Percentiles rank a stretch among this genome's conserved stretches.
phyloP scores from a whole-genome alignment of 2,329 filamentous ascomycete genomes.

The Phyllosticta capitalensis region DNA sequence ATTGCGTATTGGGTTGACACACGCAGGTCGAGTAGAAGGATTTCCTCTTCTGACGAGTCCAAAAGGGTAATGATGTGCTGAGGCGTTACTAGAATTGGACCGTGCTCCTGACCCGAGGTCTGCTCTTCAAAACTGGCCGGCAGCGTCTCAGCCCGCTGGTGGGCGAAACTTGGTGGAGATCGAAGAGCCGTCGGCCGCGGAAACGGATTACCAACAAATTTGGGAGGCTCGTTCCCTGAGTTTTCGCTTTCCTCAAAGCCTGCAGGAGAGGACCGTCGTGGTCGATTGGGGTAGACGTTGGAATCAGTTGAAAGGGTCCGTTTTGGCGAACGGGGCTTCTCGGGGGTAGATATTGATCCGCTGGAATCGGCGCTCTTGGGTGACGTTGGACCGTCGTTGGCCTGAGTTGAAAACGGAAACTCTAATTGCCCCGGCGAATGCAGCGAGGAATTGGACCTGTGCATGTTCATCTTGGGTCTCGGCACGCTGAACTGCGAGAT shows the following conservation, averaged over 20 bases:
- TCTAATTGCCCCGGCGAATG: not conserved
- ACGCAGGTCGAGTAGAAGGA: slow-evolving; percentile 74
- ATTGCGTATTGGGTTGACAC: slow-evolving; percentile 74
- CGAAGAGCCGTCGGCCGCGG: slow-evolving; percentile 6
- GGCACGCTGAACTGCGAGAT: slow-evolving; percentile 31
- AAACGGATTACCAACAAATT: slow-evolving; percentile 18
- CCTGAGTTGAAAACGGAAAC: not conserved
- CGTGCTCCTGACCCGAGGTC: slow-evolving; percentile 9
- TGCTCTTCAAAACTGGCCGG: slow-evolving; percentile 25
- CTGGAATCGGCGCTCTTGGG: slow-evolving; percentile 2
- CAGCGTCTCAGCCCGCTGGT: slow-evolving; percentile 39
- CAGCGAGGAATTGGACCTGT: not conserved
- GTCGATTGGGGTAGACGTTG: slow-evolving; percentile 30
- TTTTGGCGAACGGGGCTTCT: slow-evolving; percentile 36
- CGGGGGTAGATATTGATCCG: slow-evolving; percentile 2
- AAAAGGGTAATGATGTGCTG: slow-evolving; percentile 42
- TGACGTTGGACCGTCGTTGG: slow-evolving; percentile 3
- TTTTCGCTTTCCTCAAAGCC: slow-evolving; percentile 24
- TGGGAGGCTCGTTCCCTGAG: slow-evolving; percentile 24
- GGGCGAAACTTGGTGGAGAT: slow-evolving; percentile 14
- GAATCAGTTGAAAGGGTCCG: slow-evolving; percentile 38
- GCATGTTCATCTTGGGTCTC: not conserved
- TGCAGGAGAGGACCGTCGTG: slow-evolving; percentile 39
- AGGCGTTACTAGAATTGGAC: slow-evolving; percentile 36
- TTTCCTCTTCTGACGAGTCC: slow-evolving; percentile 37